A percentile compares a stretch with the other conserved stretches of the same genome.
Conservation (phyloP, 2,329 filamentous ascomycete genomes). For the Calonectria pteridis region DNA sequence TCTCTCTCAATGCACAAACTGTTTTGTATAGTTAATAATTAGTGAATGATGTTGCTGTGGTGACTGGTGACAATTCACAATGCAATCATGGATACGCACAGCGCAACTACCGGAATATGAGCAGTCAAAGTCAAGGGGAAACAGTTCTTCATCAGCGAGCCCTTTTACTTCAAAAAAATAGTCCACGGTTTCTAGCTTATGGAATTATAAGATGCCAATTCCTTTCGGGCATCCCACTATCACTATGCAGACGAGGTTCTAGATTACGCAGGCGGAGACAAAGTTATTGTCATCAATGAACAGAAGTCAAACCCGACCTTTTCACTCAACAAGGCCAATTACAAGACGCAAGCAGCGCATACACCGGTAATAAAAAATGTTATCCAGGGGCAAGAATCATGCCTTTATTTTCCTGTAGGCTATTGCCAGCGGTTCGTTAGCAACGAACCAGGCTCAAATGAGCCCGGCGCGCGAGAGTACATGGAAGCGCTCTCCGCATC, state of each 20-base stretch:
- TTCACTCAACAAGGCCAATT: slow-evolving; percentile 13
- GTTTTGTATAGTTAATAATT: too few species aligned
- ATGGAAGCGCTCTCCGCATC: slow-evolving; percentile 15
- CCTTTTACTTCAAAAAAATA: slow-evolving; percentile 32
- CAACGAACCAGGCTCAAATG: slow-evolving; percentile 23
- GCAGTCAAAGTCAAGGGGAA: slow-evolving; percentile 21
- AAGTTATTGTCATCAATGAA: slow-evolving; percentile 25
- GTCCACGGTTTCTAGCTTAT: slow-evolving; percentile 28
- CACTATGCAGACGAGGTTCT: slow-evolving; percentile 28
- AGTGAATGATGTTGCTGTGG: slow-evolving; percentile 17
- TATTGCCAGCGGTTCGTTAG: too few species aligned
- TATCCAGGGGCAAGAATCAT: slow-evolving; percentile 25
- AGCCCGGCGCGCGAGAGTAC: slow-evolving; percentile 19
- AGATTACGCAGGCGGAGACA: slow-evolving; percentile 26
- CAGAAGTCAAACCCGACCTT: slow-evolving; percentile 6
- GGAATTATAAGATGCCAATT: slow-evolving; percentile 26
- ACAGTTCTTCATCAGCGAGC: slow-evolving; percentile 27
- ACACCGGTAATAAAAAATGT: slow-evolving; percentile 17
- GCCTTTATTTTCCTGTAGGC: slow-evolving; percentile 21
- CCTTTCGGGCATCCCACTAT: slow-evolving; percentile 28
- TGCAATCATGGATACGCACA: slow-evolving; percentile 11
- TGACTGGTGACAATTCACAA: slow-evolving; percentile 1
- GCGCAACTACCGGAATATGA: slow-evolving; percentile 13
- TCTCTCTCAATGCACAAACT: too few species aligned
- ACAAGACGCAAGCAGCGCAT: slow-evolving; percentile 12